phyloP scores from a whole-genome alignment of 73 alveolate species.

The Paramecium primaurelia region DNA sequence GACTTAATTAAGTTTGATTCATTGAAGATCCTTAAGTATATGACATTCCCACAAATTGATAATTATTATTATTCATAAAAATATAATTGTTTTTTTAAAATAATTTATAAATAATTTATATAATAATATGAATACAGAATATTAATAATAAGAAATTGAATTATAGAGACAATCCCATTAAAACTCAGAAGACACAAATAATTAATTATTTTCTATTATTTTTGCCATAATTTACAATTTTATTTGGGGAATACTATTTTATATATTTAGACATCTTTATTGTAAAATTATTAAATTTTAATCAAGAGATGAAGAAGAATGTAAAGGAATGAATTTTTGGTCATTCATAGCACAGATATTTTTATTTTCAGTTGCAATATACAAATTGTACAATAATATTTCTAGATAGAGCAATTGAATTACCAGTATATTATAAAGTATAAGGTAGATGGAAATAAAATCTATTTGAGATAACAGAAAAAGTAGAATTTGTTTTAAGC shows the following conservation, averaged over 20 bases:
- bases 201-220: background rate
- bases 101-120: background rate
- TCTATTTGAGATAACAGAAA: background rate
- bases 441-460: background rate
- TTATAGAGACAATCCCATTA: background rate
- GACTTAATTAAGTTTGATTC: background rate
- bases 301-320: background rate
- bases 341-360: background rate
- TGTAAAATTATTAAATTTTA: background rate
- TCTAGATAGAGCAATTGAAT: background rate
- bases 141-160: background rate
- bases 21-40: background rate
- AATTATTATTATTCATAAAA: background rate
- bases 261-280: background rate
- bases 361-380: background rate
- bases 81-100: background rate
- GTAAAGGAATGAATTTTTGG: background rate
- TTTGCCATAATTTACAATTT: conserved; percentile 8
- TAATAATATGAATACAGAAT: background rate
- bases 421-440: background rate
- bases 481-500: background rate
- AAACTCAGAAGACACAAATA: background rate
- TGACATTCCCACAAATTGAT: background rate
- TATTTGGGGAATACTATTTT: background rate
- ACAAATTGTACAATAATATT: background rate